These are phyloP conservation scores for Xylaria sp. DNA, from an alignment of 495 filamentous ascomycete species.

Conservation along the genomic window DNA sequence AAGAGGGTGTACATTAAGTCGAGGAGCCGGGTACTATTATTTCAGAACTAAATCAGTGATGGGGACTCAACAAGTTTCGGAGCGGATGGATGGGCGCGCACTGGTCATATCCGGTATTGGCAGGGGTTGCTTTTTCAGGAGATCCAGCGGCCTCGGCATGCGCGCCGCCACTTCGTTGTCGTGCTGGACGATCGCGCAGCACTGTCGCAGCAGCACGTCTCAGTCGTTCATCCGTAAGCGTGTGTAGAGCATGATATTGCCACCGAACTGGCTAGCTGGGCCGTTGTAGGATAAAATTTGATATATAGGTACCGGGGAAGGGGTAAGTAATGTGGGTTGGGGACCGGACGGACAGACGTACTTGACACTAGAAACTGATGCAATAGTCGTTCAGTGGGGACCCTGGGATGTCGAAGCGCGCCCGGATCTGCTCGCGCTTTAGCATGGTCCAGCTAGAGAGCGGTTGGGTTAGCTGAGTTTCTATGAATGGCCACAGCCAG, in stretches of 20 bases:
- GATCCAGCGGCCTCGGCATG: conserved; percentile 18
- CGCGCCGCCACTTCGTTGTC: conserved; percentile 57
- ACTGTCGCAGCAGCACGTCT: not conserved
- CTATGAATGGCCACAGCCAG: not conserved
- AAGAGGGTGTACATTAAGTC: not conserved
- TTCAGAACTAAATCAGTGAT: not conserved
- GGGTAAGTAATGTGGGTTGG: not conserved
- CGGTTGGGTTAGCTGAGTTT: conserved; percentile 32
- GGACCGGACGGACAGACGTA: not conserved
- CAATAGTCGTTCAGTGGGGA: conserved; percentile 55
- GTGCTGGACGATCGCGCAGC: conserved; percentile 60
- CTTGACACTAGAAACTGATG: conserved; percentile 54
- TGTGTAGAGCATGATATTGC: not conserved
- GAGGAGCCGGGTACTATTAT: conserved; percentile 7
- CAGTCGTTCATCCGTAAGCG: not conserved
- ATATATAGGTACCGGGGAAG: not conserved
- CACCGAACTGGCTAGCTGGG: not conserved
- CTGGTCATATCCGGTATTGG: conserved; percentile 14
- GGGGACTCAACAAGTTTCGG: not conserved
- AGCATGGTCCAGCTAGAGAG: conserved; percentile 49
- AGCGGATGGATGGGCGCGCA: not conserved
- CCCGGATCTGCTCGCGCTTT: conserved; percentile 58
- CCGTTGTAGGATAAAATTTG: not conserved
- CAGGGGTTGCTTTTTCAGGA: conserved; percentile 5
- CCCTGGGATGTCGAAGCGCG: conserved; percentile 57